A percentile compares a stretch with the other conserved stretches of the same genome.
phyloP scores from a whole-genome alignment of 2,329 filamentous ascomycete genomes.

The Hypoxylon sp. region DNA sequence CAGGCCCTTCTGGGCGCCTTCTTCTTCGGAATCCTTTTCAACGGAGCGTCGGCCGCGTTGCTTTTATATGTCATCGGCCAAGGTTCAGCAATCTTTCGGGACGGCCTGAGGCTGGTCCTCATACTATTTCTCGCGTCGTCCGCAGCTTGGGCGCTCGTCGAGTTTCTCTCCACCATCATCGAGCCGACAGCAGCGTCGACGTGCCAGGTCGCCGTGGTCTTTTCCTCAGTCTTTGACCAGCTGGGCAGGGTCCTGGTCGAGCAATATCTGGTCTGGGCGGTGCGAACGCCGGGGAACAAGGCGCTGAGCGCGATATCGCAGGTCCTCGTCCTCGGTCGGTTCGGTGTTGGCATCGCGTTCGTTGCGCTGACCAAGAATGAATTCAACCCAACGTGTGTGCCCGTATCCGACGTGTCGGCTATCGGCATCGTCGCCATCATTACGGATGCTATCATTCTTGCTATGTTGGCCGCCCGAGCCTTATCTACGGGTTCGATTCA shows the following conservation, averaged over 20 bases:
- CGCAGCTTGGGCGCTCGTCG: constrained; percentile 61
- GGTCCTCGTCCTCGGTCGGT: constrained; percentile 55
- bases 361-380: constrained; percentile 62
- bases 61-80: constrained; percentile 56
- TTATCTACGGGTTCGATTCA: constrained; percentile 49
- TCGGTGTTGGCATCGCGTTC: constrained; percentile 62
- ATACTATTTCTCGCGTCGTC: constrained; percentile 60
- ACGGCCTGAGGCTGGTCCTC: constrained; percentile 72
- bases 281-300: constrained; percentile 51
- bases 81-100: constrained; percentile 59
- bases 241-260: constrained; percentile 61
- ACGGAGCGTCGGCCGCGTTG: constrained; percentile 58
- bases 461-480: constrained; percentile 52
- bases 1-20: constrained; percentile 63
- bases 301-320: constrained; percentile 54
- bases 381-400: constrained; percentile 61
- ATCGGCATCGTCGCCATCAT: constrained; percentile 56
- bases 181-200: constrained; percentile 51
- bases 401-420: constrained; percentile 54
- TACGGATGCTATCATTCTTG: constrained; percentile 56
- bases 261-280: constrained; percentile 62
- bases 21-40: constrained; percentile 63
- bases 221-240: constrained; percentile 65
- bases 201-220: constrained; percentile 61
- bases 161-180: constrained; percentile 60